Evolutionary conservation across 306 rosid species (phyloP), one percentile per base, ranked within the genome.

Genomic region (Prunus padus): DNA sequence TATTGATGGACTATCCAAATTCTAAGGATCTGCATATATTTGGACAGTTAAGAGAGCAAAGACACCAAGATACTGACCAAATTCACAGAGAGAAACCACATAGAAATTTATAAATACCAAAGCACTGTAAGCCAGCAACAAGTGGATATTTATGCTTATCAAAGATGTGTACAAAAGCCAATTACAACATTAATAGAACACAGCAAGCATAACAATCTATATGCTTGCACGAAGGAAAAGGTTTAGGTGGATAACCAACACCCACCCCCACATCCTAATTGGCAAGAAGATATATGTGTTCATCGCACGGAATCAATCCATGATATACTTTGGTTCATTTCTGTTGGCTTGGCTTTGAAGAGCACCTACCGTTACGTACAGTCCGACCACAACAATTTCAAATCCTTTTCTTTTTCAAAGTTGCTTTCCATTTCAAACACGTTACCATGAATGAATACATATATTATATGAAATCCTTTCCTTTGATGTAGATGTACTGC

Each of bases 351-450:
- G 55, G 0, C 62, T 52, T 71, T 37, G 23, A 26, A 3, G 4
- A 10, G 47, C 57, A 8, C 25, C 30, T 49, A 44, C 52, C 72
- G 70, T 1, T 37, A 71, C 76, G 2, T 73, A 16, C 31, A 6
- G 18, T 73, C 69, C 76, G 54, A 72, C 65, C 64, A 3, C 12
- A 60, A n/a, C 23, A 31, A 33, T 33, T 66, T 45, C 56, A 31
- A 12, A 66, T 52, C 45, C 5, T 14, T 8, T 44, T 46, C 28
- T 20, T 30, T 16, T 45, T 1, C 1, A 57, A 26, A n/a, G 13
- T 49, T 56, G 79, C 70, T 26, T 80, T 23, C 79, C 76, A 60
- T 80, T 74, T 20, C 76, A 68, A 67, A 16, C 75, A 67, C 79
- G 76, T 19, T 46, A 40, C 50, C 75, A 12, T 11, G 74, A 70